Evolutionary conservation across 139 green algal species (phyloP), one percentile per base, ranked within the genome.

Genomic region (Axilococcus clingmanii): DNA sequence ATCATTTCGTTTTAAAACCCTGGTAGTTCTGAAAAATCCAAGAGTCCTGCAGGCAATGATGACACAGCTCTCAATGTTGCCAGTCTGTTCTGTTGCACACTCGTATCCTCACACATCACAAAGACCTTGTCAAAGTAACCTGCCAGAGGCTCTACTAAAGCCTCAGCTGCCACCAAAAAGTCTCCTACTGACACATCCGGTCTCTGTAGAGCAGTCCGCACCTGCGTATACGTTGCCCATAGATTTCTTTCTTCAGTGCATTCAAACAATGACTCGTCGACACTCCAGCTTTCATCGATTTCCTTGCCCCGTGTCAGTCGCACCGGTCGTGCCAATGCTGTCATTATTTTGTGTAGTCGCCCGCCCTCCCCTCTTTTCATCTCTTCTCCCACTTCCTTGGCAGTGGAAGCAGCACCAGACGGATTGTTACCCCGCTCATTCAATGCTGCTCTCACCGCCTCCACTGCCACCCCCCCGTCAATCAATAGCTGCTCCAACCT

Each of bases 401-500:
- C 82, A 2, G 82, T 83, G 15, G 47, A 30, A 4, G 71, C 64
- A 2, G 85, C 88, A 4, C 87, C 68, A 15, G 77, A 74, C 3
- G 89, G 85, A 59, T 94, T 48, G 27, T 75, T 48, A 2, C 72
- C 75, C 0, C 85, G 73, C 70, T 97, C 82, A 5, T 61, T 59
- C 36, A 98, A 76, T 47, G 91, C 84, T 1, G 86, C 82, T 0
- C 92, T 71, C 35, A 96, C 89, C 28, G 59, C 64, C 64, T 87
- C 82, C 16, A 82, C 22, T 27, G 54, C 23, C 24, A 43, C 15
- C 8, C 82, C 83, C 0, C 45, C 48, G 53, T 98, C 91, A 3
- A 87, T 55, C 36, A 99, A 63, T 52, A 94, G 59, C 77, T 97
- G 88, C 84, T 98, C 90, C 64, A 97, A 70, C 7, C 92, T 70